phyloP scores from a whole-genome alignment of 2,329 filamentous ascomycete species.

The Colletotrichum musae region DNA sequence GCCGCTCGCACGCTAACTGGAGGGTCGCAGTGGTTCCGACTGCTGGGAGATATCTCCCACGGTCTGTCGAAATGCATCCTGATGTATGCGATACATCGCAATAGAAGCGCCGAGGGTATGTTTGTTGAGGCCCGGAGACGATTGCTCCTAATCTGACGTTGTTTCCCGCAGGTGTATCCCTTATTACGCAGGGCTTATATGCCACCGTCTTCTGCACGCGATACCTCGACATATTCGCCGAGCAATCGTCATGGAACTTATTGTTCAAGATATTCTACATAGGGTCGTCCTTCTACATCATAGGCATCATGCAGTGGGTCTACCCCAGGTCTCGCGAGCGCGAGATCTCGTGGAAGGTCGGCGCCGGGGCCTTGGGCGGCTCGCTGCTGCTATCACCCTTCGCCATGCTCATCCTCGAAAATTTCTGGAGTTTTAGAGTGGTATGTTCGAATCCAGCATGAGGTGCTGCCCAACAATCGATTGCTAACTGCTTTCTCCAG shows the following conservation, averaged over 20 bases:
- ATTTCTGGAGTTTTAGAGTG: constrained; percentile 63
- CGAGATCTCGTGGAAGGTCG: constrained; percentile 95
- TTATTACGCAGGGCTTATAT: constrained; percentile 93
- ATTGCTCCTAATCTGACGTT: constrained; percentile 39
- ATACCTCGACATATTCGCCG: constrained; percentile 85
- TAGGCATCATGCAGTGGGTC: constrained; percentile 88
- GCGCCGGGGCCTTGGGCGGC: constrained; percentile 76
- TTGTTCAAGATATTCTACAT: constrained; percentile 94
- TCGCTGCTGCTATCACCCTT: constrained; percentile 80
- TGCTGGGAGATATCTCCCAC: constrained; percentile 88
- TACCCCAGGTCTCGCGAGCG: constrained; percentile 90
- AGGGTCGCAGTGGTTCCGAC: constrained; percentile 72
- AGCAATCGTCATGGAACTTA: constrained; percentile 76
- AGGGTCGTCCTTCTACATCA: constrained; percentile 85
- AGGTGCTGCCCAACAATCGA: neutral
- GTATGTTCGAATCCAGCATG: constrained; percentile 55
- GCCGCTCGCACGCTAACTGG: constrained; percentile 22
- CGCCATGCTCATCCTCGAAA: constrained; percentile 77
- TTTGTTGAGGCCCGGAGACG: neutral
- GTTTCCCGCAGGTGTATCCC: constrained; percentile 79
- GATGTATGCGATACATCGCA: constrained; percentile 90
- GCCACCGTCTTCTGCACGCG: constrained; percentile 86
- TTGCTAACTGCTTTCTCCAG: constrained; percentile 59
- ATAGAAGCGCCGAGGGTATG: constrained; percentile 86
- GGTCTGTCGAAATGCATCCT: constrained; percentile 90